Conservation (phyloP, 495 filamentous ascomycete species). For the Xylaria cubensis region DNA sequence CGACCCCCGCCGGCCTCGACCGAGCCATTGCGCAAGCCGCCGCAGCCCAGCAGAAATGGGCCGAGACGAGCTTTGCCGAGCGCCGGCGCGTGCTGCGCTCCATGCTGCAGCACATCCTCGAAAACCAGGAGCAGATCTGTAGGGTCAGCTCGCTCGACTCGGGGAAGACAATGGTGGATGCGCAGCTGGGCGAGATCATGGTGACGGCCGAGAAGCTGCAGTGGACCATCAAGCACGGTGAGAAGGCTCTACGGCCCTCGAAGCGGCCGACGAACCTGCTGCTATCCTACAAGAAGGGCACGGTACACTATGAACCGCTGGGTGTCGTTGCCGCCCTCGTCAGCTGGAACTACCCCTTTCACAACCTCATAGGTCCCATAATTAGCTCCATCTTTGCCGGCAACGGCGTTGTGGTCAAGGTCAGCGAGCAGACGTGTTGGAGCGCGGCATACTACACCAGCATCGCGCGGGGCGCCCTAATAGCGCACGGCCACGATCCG, state of each 20-base stretch:
- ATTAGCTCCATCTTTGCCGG: conserved; percentile 93
- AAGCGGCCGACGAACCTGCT: conserved; percentile 81
- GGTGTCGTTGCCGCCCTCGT: conserved; percentile 92
- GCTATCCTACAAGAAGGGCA: conserved; percentile 95
- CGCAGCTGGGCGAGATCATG: conserved; percentile 90
- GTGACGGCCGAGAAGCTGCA: conserved; percentile 92
- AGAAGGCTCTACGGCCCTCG: conserved; percentile 75
- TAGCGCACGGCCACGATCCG: conserved; percentile 82
- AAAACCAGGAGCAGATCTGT: conserved; percentile 89
- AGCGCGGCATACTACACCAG: conserved; percentile 78
- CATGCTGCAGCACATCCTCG: conserved; percentile 81
- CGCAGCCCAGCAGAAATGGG: conserved; percentile 81
- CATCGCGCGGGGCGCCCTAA: conserved; percentile 77
- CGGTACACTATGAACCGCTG: conserved; percentile 88
- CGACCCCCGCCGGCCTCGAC: conserved; percentile 80
- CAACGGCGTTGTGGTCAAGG: conserved; percentile 90
- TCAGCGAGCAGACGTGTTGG: conserved; percentile 93
- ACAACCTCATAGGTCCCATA: conserved; percentile 91
- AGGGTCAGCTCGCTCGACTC: conserved; percentile 89
- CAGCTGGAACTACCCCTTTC: conserved; percentile 96
- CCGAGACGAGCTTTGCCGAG: conserved; percentile 76
- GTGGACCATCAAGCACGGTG: conserved; percentile 93
- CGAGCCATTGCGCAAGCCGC: conserved; percentile 75
- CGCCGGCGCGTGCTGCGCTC: conserved; percentile 81
- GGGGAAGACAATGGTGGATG: conserved; percentile 96